Base-by-base conservation (phyloP, 2,329 filamentous ascomycete species). In the Alternaria postmessia region DNA sequence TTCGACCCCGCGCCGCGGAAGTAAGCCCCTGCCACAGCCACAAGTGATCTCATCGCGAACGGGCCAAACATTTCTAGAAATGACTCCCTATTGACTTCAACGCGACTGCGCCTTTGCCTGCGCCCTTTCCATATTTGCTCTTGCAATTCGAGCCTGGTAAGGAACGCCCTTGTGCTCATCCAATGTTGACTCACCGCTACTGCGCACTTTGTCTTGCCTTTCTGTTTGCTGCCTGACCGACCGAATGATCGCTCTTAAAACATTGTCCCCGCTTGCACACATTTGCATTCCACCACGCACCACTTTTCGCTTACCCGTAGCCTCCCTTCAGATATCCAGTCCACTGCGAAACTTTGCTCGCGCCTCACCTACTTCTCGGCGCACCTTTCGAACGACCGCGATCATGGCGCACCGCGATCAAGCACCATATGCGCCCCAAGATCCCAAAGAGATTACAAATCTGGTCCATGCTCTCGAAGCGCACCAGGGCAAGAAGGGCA, bases 341-440 rank as follows among this genome's bases (percentile, higher is more conserved):
- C 5, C 18, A 16, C 3, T 41, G 26, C 34, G 34, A 26, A 11
- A n/a, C 18, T 2, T 18, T 14, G 16, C 30, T 41, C 44, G 53
- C 8, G 32, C 18, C 16, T 34, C 20, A 32, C 24, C 39, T 26
- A 43, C 16, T 20, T 34, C 49, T 24, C 12, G 7, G 32, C 55
- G 52, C 34, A 52, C 54, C 26, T 32, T 53, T 44, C 65, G 46
- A 54, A 67, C 67, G 42, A 64, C 47, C 16, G 60, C 68, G 30
- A 63, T 39, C 67, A 89, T 89, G 87, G 85, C 84, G 64, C 78
- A 82, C 59, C 78, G 78, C 36, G 74, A 82, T 57, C 79, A 80
- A 59, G 82, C 85, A 24, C 92, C 91, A 2, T 91, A 88, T 75
- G 80, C 83, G 62, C 78, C 85, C 4, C 94, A 97, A 79, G 87